Evolutionary conservation across 306 rosid genomes (phyloP).

Genomic region (Glycine tomentella): DNA sequence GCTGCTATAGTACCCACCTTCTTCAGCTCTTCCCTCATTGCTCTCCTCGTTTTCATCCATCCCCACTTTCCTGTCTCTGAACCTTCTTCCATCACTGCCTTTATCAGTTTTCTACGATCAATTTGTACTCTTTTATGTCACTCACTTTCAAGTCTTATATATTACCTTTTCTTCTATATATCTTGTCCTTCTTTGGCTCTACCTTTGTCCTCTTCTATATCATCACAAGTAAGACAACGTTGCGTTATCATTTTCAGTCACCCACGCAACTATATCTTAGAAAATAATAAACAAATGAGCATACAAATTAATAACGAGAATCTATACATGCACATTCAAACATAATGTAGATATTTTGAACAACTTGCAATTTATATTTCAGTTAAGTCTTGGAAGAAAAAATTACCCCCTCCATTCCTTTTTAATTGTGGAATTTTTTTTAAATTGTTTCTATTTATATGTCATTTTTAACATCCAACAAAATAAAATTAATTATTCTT

Average conservation of each 20-base stretch:
- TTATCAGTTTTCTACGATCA: background rate
- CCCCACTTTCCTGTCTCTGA: background rate
- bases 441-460: too few species aligned
- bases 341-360: background rate
- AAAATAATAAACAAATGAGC: background rate
- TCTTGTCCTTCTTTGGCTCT: background rate
- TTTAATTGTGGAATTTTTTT: too few species aligned
- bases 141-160: background rate
- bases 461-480: too few species aligned
- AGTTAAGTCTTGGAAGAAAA: too few species aligned
- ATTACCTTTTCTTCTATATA: background rate
- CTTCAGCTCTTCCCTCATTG: slow-evolving; percentile 41
- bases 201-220: slow-evolving; percentile 16
- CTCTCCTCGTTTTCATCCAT: slow-evolving; percentile 3
- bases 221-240: slow-evolving; percentile 20
- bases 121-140: background rate
- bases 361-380: too few species aligned
- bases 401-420: too few species aligned
- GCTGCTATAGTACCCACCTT: slow-evolving; percentile 44
- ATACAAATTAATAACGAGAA: background rate
- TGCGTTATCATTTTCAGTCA: slow-evolving; percentile 1
- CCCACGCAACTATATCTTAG: background rate
- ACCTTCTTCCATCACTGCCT: slow-evolving; percentile 42
- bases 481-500: too few species aligned
- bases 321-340: too few species aligned